A percentile compares a stretch with the other conserved stretches of the same genome.
These are phyloP conservation scores for Neurospora sp. DNA, from an alignment of 495 filamentous ascomycete species.

Conservation along the genomic window DNA sequence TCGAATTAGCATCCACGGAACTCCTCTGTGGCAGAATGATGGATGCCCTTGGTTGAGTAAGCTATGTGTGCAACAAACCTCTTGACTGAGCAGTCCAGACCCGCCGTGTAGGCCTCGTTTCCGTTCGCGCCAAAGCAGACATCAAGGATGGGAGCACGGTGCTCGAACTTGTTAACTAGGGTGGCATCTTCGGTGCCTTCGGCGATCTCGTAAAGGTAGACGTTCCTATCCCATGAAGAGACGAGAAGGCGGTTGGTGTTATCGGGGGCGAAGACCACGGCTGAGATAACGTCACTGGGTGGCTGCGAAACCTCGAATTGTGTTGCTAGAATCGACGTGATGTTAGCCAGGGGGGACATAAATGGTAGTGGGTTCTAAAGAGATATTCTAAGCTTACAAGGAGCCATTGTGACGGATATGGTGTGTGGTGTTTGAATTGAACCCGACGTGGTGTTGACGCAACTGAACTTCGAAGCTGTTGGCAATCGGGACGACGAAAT, in stretches of 20 bases:
- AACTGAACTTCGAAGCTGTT: not conserved
- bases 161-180: constrained; percentile 63
- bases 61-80: constrained; percentile 35
- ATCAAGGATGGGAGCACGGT: constrained; percentile 79
- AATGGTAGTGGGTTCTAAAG: not conserved
- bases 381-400: constrained; percentile 17
- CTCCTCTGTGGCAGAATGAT: not conserved
- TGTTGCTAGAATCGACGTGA: constrained; percentile 27
- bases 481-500: not conserved
- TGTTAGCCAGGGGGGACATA: not conserved
- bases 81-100: constrained; percentile 76
- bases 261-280: constrained; percentile 69
- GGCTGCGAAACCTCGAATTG: constrained; percentile 65
- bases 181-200: constrained; percentile 45
- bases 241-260: constrained; percentile 64
- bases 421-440: not conserved
- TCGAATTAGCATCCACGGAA: not conserved
- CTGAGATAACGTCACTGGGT: constrained; percentile 81
- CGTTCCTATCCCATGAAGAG: constrained; percentile 88
- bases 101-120: constrained; percentile 70
- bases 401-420: constrained; percentile 21
- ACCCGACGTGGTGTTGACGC: not conserved
- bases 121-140: constrained; percentile 82
- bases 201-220: constrained; percentile 75
- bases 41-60: not conserved